These are phyloP conservation scores for Neonectria neomacrospora DNA, from an alignment of 2,329 filamentous ascomycete species.

Conservation along the genomic window DNA sequence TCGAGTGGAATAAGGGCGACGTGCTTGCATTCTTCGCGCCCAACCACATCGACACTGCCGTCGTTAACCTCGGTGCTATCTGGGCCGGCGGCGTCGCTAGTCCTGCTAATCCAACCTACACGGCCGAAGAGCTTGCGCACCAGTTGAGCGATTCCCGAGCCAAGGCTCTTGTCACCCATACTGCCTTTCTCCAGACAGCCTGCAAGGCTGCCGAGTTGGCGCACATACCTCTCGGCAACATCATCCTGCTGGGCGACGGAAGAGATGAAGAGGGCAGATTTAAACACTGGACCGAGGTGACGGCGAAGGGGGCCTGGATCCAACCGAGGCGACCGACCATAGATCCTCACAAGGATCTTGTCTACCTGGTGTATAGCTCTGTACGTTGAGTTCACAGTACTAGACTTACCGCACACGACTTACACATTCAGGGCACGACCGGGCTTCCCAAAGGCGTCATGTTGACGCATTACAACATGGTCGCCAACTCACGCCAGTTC, in stretches of 20 bases:
- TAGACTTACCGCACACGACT: neutral
- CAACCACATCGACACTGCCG: conserved; percentile 85
- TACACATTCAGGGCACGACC: conserved; percentile 74
- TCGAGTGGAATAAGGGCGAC: conserved; percentile 85
- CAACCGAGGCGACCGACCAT: conserved; percentile 67
- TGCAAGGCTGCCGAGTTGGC: conserved; percentile 74
- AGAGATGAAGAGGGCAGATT: conserved; percentile 67
- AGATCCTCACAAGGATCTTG: conserved; percentile 76
- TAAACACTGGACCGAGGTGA: conserved; percentile 79
- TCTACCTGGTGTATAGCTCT: conserved; percentile 88
- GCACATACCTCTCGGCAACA: conserved; percentile 76
- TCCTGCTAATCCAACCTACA: conserved; percentile 92
- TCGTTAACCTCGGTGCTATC: conserved; percentile 79
- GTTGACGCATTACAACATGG: conserved; percentile 84
- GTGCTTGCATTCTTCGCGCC: conserved; percentile 85
- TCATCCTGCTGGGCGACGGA: conserved; percentile 80
- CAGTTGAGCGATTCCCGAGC: conserved; percentile 84
- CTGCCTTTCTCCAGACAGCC: conserved; percentile 71
- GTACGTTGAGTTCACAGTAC: conserved; percentile 36
- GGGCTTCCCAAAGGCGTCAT: conserved; percentile 92
- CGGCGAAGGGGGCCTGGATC: conserved; percentile 66
- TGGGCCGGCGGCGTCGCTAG: conserved; percentile 86
- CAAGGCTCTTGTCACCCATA: conserved; percentile 80
- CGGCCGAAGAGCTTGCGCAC: conserved; percentile 82
- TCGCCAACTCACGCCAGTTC: conserved; percentile 75